Conservation (phyloP, 2,329 filamentous ascomycete species). For the Fusarium concolor region DNA sequence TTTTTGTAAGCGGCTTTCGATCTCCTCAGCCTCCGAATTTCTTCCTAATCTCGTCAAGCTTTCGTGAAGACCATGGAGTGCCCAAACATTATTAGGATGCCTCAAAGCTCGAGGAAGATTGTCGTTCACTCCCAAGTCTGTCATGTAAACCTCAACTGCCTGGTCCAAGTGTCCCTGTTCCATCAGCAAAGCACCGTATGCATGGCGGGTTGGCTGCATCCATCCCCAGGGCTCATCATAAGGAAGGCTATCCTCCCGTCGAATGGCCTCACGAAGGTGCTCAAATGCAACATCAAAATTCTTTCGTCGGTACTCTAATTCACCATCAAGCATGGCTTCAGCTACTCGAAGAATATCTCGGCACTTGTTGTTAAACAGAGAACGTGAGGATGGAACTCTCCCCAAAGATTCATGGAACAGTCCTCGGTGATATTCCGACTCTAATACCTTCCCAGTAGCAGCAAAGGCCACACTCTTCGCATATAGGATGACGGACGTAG, state of each 20-base stretch:
- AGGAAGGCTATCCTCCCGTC: conserved; percentile 70
- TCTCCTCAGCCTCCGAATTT: conserved; percentile 50
- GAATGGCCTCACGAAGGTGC: conserved; percentile 67
- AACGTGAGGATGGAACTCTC: conserved; percentile 66
- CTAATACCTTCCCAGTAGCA: conserved; percentile 76
- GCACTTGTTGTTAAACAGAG: conserved; percentile 57
- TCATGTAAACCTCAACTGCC: conserved; percentile 67
- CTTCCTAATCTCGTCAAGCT: conserved; percentile 67
- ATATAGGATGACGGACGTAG: conserved; percentile 43
- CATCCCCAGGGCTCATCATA: conserved; percentile 84
- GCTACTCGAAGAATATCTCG: conserved; percentile 71
- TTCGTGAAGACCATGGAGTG: conserved; percentile 78
- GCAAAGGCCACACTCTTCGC: conserved; percentile 65
- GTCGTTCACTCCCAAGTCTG: conserved; percentile 70
- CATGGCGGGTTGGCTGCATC: conserved; percentile 81
- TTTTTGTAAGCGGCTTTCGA: background rate
- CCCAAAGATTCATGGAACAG: conserved; percentile 64
- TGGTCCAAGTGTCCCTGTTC: conserved; percentile 72
- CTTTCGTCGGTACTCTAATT: conserved; percentile 75
- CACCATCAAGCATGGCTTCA: conserved; percentile 76
- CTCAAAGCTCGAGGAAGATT: conserved; percentile 71
- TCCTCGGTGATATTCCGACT: conserved; percentile 54
- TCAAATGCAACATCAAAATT: conserved; percentile 69
- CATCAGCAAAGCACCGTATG: conserved; percentile 75
- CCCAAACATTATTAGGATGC: conserved; percentile 81